Evolutionary conservation across 192 early-diverging fungal species (phyloP).

Genomic region (Geosiphon pyriformis): DNA sequence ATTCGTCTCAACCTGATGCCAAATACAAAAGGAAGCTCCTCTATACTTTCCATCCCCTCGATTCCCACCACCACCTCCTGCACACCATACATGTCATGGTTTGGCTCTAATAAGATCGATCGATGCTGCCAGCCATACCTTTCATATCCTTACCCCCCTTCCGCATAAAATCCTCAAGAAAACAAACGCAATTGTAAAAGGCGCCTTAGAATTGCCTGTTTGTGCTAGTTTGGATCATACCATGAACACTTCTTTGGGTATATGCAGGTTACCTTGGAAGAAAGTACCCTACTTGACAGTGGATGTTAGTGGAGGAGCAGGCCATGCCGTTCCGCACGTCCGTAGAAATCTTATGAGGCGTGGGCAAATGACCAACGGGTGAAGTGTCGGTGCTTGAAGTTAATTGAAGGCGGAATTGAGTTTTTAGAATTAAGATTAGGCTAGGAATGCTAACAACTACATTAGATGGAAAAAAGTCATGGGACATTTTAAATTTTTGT

Average conservation of each 20-base stretch:
- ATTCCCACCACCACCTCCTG: conserved; percentile 41
- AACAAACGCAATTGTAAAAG: conserved; percentile 46
- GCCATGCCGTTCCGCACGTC: conserved; percentile 13
- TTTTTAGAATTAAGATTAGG: no score
- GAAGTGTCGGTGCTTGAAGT: no score
- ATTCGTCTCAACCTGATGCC: no score
- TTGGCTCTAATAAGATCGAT: conserved; percentile 65
- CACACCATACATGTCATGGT: conserved; percentile 52
- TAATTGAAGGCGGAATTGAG: no score
- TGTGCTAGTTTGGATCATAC: conserved; percentile 40
- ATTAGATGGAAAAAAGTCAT: no score
- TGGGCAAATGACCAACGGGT: neutral
- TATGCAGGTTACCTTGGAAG: conserved; percentile 49
- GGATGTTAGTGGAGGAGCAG: conserved; percentile 33
- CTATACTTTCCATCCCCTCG: conserved; percentile 38
- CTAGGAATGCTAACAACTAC: no score
- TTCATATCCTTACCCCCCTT: conserved; percentile 56
- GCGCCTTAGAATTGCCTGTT: conserved; percentile 47
- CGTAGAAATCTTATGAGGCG: conserved; percentile 9
- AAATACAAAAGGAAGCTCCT: no score
- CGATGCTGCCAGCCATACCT: conserved; percentile 43
- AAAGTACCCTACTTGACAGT: conserved; percentile 45
- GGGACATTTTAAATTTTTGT: no score
- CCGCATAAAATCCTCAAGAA: conserved; percentile 29
- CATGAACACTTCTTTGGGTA: conserved; percentile 19